Evolutionary conservation across 768 basidiomycete species (phyloP), one percentile per base, ranked within the genome.

Genomic region (Tricholoma sp.): DNA sequence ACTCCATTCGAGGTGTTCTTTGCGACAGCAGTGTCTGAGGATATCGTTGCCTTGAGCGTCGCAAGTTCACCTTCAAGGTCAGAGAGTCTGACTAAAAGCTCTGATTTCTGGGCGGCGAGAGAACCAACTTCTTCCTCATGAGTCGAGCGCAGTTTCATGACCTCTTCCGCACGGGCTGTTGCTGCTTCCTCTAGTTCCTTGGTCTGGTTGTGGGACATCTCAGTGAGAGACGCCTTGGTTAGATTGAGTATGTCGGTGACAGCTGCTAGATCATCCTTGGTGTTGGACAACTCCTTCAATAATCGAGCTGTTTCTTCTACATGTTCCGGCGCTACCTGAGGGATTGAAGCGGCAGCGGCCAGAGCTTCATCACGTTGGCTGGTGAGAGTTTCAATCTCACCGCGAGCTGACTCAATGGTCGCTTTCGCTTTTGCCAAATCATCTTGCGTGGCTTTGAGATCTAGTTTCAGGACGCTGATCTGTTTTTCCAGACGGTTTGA

Each of bases 371-470:
- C 87, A 17, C 88, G 77, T 65, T 92, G 88, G 17, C 76, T 69
- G 48, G 77, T 82, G 37, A 91, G 70, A 15, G 59, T 74, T 55
- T 82, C 81, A 6, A 83, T 69, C 60, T 91, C 88, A 3, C 74
- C 65, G 29, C 76, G 76, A 31, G 81, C 73, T 6, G 79, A 57
- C 17, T 84, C 78, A 7, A 85, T 64, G 24, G 80, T 71, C 1
- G 80, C 66, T 68, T 94, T 93, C 5, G 88, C 78, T 74, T 91
- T 93, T 2, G 77, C 65, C 34, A 94, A 83, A 67, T 93, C 91
- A 59, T 94, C 91, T 64, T 86, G 83, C 0, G 92, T 91, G 12
- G 91, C 92, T 64, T 87, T 91, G 42, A 94, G 80, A 61, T 93
- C 89, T 31, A 92, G 72, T 55, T 73, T 81, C 59, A 86, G 75